These are phyloP conservation scores for Phaeosphaeriaceae sp. DNA, from an alignment of 2,329 filamentous ascomycete genomes.

Conservation along the genomic window DNA sequence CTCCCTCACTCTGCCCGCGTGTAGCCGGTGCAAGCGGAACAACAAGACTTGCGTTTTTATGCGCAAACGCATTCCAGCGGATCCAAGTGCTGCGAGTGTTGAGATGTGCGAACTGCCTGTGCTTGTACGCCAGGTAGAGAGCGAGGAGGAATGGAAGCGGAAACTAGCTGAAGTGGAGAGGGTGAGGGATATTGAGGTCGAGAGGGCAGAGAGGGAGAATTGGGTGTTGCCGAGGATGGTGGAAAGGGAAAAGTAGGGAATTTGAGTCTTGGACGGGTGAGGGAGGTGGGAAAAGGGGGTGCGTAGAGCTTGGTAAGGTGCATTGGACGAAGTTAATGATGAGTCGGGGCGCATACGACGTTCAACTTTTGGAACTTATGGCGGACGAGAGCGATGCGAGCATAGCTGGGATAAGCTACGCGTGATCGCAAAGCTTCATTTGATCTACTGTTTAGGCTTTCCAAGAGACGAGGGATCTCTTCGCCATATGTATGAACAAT, in stretches of 20 bases:
- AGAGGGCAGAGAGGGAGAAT: constrained; percentile 24
- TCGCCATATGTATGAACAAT: no score
- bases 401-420: no score
- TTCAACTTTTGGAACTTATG: no score
- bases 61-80: constrained; percentile 23
- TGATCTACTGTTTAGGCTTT: no score
- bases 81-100: constrained; percentile 9
- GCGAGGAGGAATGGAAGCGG: constrained; percentile 15
- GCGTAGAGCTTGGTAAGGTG: neutral
- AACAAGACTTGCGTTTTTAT: constrained; percentile 32
- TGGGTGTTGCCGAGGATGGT: constrained; percentile 11
- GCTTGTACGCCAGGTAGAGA: constrained; percentile 27
- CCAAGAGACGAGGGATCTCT: no score
- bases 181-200: constrained; percentile 11
- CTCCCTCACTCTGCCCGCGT: constrained; percentile 35
- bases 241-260: constrained; percentile 3
- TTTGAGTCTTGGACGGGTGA: no score
- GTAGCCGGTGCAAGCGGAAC: constrained; percentile 35
- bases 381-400: no score
- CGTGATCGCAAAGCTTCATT: no score
- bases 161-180: constrained; percentile 19
- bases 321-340: neutral
- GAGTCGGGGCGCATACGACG: neutral
- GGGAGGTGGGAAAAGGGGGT: neutral
- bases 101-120: constrained; percentile 15